Evolutionary conservation across 805 yeast species (phyloP), one percentile per base, ranked within the genome.

Genomic region (Vanderwaltozyma yarrowii): DNA sequence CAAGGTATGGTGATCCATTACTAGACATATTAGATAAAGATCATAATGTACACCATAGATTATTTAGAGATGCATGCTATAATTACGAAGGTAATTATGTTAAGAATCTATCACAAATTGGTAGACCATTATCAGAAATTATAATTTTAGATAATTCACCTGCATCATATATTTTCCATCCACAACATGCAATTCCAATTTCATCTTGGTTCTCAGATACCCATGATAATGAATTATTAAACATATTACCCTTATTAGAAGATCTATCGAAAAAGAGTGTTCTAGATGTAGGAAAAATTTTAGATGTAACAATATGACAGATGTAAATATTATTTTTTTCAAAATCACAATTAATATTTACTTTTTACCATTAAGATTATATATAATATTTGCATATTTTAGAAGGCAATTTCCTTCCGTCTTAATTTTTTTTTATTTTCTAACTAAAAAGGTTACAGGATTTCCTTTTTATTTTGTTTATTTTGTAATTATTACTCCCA

Each of bases 141-240:
- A 86, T 89, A 41, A 89, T 89, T 47, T 78, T 89, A 47, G 98
- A 89, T 66, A 89, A 89, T 62, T 86, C 96, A 4, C 97, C 98
- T 1, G 95, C 96, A 3, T 84, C 95, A 14, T 89, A 89, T 61
- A 78, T 88, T 40, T 83, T 89, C 69, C 96, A 89, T 56, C 98
- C 97, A 15, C 92, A 85, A 60, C 95, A 89, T 64, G 94, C 96
- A 8, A 81, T 92, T 20, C 98, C 98, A 16, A 83, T 89, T 25
- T 83, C 95, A 49, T 78, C 89, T 60, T 89, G 98, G 98, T 89
- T 89, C 67, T 82, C 95, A 49, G 98, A 89, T 63, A 77, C 92
- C 23, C 97, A 89, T 60, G 98, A 89, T 60, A 87, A 87, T 59
- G 98, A 89, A 67, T 70, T 89, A 51, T 63, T 83, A 45, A 97